Evolutionary conservation across 73 alveolate species (phyloP), one percentile per base, ranked within the genome.

Genomic region (Paramecium sexaurelia): DNA sequence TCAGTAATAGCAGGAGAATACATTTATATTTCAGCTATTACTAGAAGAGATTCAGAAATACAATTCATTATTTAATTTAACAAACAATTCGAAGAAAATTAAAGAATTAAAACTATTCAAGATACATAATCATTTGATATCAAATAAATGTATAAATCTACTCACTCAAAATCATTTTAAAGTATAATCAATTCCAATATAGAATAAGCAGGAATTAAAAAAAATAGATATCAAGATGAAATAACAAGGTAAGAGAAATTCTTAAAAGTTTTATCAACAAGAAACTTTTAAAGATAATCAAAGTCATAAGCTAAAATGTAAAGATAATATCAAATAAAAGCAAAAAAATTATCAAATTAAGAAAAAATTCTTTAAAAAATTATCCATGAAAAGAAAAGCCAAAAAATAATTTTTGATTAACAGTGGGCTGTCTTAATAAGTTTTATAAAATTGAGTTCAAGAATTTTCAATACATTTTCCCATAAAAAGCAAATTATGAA

Each of bases 181-280:
- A 26, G 19, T 61, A 61, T 61, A 2, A 32, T 61, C 47, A 61
- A 61, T 32, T 29, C 47, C 8, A 61, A 61, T 61, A 61, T 13
- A 10, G 83, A 61, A 61, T 61, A 26, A 11, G 83, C 83, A 61
- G 83, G 83, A 32, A 61, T 32, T 24, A 61, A 61, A 61, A 61
- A 32, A 61, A 61, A 61, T 29, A 26, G 24, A 29, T 61, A 61
- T 29, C 26, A 61, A 61, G 83, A 61, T 61, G 83, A 61, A 24
- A 26, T 61, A 19, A 26, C 43, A 29, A 61, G 83, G 26, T 61
- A 22, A 29, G 83, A 61, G 6, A 26, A 24, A 32, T 61, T 61
- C 13, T 29, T 61, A 26, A 61, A 61, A 61, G 83, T 61, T 6
- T 13, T 61, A 26, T 61, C 83, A 2, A 61, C 83, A 11, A 61